phyloP scores from a whole-genome alignment of 345 rosid species.

The Anastatica hierochuntica region DNA sequence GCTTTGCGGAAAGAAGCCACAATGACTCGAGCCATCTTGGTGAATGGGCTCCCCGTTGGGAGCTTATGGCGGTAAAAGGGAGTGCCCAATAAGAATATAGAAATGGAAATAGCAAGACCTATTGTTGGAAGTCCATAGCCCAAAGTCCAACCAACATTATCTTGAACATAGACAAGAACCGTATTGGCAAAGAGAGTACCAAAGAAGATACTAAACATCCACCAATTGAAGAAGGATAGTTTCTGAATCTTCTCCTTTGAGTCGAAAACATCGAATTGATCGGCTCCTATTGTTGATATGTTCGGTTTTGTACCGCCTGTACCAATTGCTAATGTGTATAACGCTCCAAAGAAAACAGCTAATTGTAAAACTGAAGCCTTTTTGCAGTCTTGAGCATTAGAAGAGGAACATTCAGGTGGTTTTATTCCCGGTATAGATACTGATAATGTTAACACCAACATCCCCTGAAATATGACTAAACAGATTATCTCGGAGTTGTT shows the following conservation, averaged over 20 bases:
- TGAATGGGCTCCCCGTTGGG: conserved; percentile 69
- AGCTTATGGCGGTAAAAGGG: conserved; percentile 60
- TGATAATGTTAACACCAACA: conserved; percentile 56
- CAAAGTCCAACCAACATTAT: conserved; percentile 73
- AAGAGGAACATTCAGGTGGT: conserved; percentile 47
- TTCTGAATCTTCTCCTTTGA: conserved; percentile 64
- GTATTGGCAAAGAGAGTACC: conserved; percentile 88
- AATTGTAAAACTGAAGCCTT: conserved; percentile 52
- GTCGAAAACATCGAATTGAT: conserved; percentile 80
- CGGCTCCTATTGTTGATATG: conserved; percentile 87
- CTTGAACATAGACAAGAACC: conserved; percentile 72
- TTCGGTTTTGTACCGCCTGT: conserved; percentile 94
- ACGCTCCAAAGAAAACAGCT: conserved; percentile 58
- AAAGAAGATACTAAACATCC: conserved; percentile 88
- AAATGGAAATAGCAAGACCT: conserved; percentile 50
- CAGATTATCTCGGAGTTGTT: too few species aligned
- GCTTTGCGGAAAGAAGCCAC: conserved; percentile 61
- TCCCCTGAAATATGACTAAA: conserved; percentile 71
- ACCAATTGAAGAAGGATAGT: conserved; percentile 97
- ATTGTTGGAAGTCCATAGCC: conserved; percentile 77
- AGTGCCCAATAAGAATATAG: conserved; percentile 58
- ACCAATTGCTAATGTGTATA: conserved; percentile 65
- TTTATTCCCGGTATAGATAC: conserved; percentile 55
- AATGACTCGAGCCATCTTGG: conserved; percentile 63
- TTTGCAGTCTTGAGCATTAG: conserved; percentile 33